phyloP scores from a whole-genome alignment of 805 yeast species.

The Saturnispora quitensis region DNA sequence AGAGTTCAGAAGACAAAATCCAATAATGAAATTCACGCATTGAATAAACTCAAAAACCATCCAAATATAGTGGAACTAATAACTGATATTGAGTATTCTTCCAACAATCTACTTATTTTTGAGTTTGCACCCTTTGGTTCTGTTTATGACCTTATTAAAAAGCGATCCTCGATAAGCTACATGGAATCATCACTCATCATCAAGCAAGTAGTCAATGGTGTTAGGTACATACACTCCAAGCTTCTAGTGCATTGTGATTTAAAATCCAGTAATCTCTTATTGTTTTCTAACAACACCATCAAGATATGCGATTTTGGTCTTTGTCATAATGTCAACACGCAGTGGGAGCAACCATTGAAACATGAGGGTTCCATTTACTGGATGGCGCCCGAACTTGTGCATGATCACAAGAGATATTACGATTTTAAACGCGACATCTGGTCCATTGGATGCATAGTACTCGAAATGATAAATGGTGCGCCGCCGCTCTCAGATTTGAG shows the following conservation, averaged over 20 bases:
- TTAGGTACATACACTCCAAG: slow-evolving; percentile 28
- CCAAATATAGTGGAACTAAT: background rate
- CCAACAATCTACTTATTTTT: slow-evolving; percentile 19
- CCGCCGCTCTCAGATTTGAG: slow-evolving; percentile 80
- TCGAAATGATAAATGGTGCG: slow-evolving; percentile 74
- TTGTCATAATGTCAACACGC: slow-evolving; percentile 26
- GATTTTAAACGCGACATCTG: slow-evolving; percentile 84
- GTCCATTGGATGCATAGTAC: slow-evolving; percentile 93
- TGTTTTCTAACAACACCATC: slow-evolving; percentile 42
- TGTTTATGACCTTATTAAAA: slow-evolving; percentile 1
- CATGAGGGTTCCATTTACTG: slow-evolving; percentile 89
- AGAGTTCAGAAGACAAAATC: slow-evolving; percentile 10
- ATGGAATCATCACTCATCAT: background rate
- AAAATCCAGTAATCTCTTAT: slow-evolving; percentile 63
- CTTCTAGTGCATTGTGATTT: slow-evolving; percentile 74
- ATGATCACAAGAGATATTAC: slow-evolving; percentile 41
- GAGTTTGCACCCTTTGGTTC: slow-evolving; percentile 31
- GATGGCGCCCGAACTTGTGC: slow-evolving; percentile 97
- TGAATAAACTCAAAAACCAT: background rate
- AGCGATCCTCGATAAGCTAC: background rate
- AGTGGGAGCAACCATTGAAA: background rate
- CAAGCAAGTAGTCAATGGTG: background rate
- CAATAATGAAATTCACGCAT: background rate
- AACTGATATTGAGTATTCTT: background rate
- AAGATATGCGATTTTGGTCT: slow-evolving; percentile 76